Percentiles rank a stretch among this genome's conserved stretches.
These are phyloP conservation scores for Metarhizium humberi DNA, from an alignment of 2,329 filamentous ascomycete species.

Conservation along the genomic window DNA sequence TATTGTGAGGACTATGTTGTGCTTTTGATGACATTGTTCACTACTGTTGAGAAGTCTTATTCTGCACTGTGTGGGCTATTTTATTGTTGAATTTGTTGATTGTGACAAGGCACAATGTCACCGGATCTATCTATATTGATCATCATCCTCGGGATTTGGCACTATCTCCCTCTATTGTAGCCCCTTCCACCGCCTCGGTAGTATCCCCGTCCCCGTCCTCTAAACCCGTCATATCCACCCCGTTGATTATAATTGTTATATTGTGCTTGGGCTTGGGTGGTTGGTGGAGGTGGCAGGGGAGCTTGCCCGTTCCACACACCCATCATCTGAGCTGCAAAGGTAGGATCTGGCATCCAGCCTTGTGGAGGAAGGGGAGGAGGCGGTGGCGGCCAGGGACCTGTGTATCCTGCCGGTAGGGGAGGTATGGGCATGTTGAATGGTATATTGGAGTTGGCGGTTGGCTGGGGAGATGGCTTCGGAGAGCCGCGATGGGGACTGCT, in stretches of 20 bases:
- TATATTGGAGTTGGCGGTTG: slow-evolving; percentile 2
- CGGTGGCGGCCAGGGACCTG: slow-evolving; percentile 32
- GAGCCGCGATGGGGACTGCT: slow-evolving; percentile 12
- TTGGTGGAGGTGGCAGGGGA: slow-evolving; percentile 12
- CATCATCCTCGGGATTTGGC: neutral
- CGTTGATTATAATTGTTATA: slow-evolving; percentile 16
- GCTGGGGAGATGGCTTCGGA: slow-evolving; percentile 11
- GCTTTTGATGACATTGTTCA: neutral
- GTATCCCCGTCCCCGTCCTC: slow-evolving; percentile 17
- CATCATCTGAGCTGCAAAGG: slow-evolving; percentile 18
- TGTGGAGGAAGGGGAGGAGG: slow-evolving; percentile 16
- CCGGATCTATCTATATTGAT: neutral
- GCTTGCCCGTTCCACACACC: slow-evolving; percentile 16
- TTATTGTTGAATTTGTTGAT: neutral
- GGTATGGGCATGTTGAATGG: slow-evolving; percentile 11
- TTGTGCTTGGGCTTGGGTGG: slow-evolving; percentile 6
- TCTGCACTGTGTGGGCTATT: neutral
- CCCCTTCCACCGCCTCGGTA: neutral
- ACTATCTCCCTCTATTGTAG: slow-evolving; percentile 1
- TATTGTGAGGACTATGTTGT: neutral
- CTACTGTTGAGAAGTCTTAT: neutral
- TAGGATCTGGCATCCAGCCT: slow-evolving; percentile 19
- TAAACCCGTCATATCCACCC: slow-evolving; percentile 18
- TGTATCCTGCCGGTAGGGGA: slow-evolving; percentile 28
- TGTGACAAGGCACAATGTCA: neutral